phyloP scores from a whole-genome alignment of 345 rosid genomes.

The Dovyalis caffra region DNA sequence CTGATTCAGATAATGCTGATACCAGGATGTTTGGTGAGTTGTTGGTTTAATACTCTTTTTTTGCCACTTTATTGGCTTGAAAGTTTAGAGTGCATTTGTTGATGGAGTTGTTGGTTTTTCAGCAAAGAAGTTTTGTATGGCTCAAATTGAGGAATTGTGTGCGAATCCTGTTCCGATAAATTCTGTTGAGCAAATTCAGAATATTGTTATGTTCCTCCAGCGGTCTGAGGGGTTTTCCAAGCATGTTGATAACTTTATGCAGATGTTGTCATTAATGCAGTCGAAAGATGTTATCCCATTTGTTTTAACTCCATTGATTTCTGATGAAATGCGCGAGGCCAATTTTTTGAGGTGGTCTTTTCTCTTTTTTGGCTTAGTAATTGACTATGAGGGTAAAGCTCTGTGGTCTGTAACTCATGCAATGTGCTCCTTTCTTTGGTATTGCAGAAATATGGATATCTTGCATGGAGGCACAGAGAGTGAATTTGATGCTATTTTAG shows the following conservation, averaged over 20 bases:
- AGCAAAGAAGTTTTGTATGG: constrained; percentile 73
- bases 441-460: constrained; percentile 48
- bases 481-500: constrained; percentile 77
- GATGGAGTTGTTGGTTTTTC: neutral
- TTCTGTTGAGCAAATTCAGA: constrained; percentile 72
- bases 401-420: constrained; percentile 2
- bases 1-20: constrained; percentile 55
- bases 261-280: constrained; percentile 60
- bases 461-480: constrained; percentile 42
- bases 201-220: constrained; percentile 68
- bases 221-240: constrained; percentile 64
- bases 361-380: neutral
- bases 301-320: constrained; percentile 59
- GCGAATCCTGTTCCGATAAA: constrained; percentile 45
- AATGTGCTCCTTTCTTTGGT: constrained; percentile 7
- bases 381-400: neutral
- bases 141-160: constrained; percentile 58
- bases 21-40: constrained; percentile 52
- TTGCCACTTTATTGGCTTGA: neutral
- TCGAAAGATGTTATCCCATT: constrained; percentile 47
- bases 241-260: constrained; percentile 68
- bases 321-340: constrained; percentile 53
- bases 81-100: neutral
- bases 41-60: constrained; percentile 2
- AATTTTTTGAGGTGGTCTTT: constrained; percentile 52